Evolutionary conservation across 2,329 filamentous ascomycete species (phyloP), one percentile per base, ranked within the genome.

Genomic region (Exophiala mesophila): DNA sequence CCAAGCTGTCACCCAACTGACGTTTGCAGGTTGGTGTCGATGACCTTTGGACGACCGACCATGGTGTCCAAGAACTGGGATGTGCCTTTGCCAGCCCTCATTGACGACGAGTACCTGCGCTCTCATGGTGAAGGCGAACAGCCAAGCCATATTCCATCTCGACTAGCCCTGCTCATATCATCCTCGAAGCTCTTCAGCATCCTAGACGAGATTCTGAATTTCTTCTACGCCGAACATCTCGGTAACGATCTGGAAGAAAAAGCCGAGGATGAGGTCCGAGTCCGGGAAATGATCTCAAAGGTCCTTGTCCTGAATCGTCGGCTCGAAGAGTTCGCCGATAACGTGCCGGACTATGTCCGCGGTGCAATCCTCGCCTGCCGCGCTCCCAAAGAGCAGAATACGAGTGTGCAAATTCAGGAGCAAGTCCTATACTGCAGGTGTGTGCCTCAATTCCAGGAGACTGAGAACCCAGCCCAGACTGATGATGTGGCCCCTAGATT

Each of bases 161-260:
- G 60, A 13, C 58, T 63, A 51, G 54, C 52, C 1, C 63, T 63
- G 23, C 63, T 59, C 26, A 53, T 55, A 9, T 59, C 59, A 23
- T 58, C 61, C 0, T 50, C 60, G 9, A 58, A 62, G 29, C 45
- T 64, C 3, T 63, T 63, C 37, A 57, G 61, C 23, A 62, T 63
- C 7, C 41, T 64, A 41, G 59, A 62, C 24, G 56, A 63, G 20
- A 57, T 63, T 3, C 49, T 63, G 3, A 39, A 59, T 18, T 23
- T 23, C 15, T 35, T 36, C 18, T 41, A 41, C 19, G 18, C 29
- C 8, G 39, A 20, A 17, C 16, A 36, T 24, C 20, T 28, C 4
- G 9, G 35, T 12, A 37, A 24, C 13, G 20, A 17, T 15, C 19
- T 24, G 13, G 20, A 24, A 5, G 23, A 26, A 7, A 8, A 20